Evolutionary conservation across 371 early-diverging fungal genomes (phyloP).

Genomic region (Rhizopus arrhizus): DNA sequence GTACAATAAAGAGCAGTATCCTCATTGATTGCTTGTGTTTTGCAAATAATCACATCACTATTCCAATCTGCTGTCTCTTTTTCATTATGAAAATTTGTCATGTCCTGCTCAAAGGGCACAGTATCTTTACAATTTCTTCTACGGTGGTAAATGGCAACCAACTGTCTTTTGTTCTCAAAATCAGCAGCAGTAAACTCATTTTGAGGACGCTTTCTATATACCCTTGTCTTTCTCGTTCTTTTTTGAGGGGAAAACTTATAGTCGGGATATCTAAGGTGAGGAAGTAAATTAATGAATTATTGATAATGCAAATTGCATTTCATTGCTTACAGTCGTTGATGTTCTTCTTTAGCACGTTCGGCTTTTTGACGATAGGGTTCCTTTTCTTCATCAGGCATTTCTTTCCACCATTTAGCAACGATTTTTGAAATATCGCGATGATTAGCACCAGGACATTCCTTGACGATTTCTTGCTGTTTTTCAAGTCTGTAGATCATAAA

Average conservation of each 20-base stretch:
- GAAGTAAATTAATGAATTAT: not conserved
- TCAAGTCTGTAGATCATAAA: constrained; percentile 73
- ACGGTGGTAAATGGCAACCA: constrained; percentile 9
- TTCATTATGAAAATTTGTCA: not conserved
- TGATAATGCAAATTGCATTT: not conserved
- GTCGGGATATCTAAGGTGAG: constrained; percentile 9
- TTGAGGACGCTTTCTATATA: constrained; percentile 13
- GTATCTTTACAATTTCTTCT: not conserved
- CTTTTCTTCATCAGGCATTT: constrained; percentile 58
- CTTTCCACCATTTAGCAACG: constrained; percentile 72
- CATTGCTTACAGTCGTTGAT: constrained; percentile 32
- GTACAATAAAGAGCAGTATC: not conserved
- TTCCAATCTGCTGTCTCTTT: not conserved
- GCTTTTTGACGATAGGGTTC: constrained; percentile 60
- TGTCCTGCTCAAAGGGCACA: not conserved
- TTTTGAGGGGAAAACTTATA: constrained; percentile 20
- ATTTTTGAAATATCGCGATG: constrained; percentile 74
- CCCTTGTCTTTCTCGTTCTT: constrained; percentile 2
- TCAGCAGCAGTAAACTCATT: constrained; percentile 11
- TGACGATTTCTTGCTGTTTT: constrained; percentile 64
- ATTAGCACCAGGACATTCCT: constrained; percentile 59
- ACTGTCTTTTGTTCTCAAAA: constrained; percentile 11
- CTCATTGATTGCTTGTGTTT: not conserved
- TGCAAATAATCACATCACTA: not conserved
- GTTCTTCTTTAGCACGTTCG: constrained; percentile 55